Conservation (phyloP, 305 asterid species). For the Fraxinus latifolia region DNA sequence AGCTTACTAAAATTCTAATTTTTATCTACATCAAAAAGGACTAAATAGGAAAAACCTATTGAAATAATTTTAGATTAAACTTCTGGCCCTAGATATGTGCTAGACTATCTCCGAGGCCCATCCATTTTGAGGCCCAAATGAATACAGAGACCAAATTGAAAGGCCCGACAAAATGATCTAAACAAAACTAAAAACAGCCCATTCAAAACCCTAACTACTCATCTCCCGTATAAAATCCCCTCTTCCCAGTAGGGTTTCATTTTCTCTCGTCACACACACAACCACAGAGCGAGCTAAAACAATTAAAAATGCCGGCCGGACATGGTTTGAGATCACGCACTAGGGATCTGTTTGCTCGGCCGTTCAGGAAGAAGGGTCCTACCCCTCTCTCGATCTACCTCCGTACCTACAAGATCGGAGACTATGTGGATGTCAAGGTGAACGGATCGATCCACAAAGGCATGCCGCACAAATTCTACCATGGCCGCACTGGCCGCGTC, state of each 20-base stretch:
- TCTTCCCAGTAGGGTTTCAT: not conserved
- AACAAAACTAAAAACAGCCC: not conserved
- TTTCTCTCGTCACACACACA: not conserved
- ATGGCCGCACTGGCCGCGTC: constrained; percentile 76
- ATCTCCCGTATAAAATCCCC: not conserved
- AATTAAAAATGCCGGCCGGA: constrained; percentile 44
- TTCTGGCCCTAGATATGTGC: not conserved
- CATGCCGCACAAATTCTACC: constrained; percentile 45
- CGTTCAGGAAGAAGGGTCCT: constrained; percentile 52
- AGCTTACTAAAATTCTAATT: no score
- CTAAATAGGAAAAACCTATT: no score
- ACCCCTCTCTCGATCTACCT: constrained; percentile 47
- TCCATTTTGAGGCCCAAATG: not conserved
- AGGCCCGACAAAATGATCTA: not conserved
- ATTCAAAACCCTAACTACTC: not conserved
- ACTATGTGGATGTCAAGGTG: constrained; percentile 47
- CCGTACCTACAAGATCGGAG: constrained; percentile 40
- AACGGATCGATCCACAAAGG: constrained; percentile 67
- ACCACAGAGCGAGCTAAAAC: not conserved
- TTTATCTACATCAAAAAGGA: no score
- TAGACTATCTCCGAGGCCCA: not conserved
- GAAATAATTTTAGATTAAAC: no score
- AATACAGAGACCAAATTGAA: not conserved
- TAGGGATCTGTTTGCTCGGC: constrained; percentile 37
- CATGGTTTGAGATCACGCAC: constrained; percentile 49